Evolutionary conservation across 306 rosid species (phyloP), one percentile per base, ranked within the genome.

Genomic region (Fagus sylvatica): DNA sequence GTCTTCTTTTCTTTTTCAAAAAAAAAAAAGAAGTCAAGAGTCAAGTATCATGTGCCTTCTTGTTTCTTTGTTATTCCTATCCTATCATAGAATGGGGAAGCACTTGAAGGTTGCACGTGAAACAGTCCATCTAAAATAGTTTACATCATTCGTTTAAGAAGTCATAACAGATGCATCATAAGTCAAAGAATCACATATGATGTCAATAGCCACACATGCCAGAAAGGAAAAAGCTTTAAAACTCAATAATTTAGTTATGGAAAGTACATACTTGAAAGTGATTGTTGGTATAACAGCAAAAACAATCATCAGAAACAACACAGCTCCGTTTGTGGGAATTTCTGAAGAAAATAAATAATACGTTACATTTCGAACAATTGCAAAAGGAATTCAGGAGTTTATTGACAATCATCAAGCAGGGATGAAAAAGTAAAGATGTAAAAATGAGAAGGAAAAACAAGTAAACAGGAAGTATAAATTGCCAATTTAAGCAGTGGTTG

Each of bases 261-360:
- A 15, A 71, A 57, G 54, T 73, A 88, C 94, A 33, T 91, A 96
- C 97, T 96, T 96, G 88, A 79, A 81, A 67, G 85, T 2, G 46
- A 96, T 74, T 3, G 99, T 96, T 37, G 99, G 97, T 82, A 88
- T 80, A 77, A 93, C 91, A 72, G 87, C 98, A 79, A 89, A 89
- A 81, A 79, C 85, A 82, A 88, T 79, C 99, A 91, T 90, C 81
- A 91, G 53, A 75, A 60, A 78, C 80, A 96, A 61, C 83, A 86
- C 83, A 42, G 79, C 87, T n/a, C 5, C 53, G 79, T 76, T 70
- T 62, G 90, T 88, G 62, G 89, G 83, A 57, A 93, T 73, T 80
- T 85, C 98, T 96, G 92, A 84, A 77, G 81, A 57, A 17, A 53
- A 19, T 62, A 76, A 41, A 60, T 80, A 28, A 77, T 16, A 11